These are phyloP conservation scores for Hibiscus trionum DNA, from an alignment of 345 rosid genomes.

Conservation along the genomic window DNA sequence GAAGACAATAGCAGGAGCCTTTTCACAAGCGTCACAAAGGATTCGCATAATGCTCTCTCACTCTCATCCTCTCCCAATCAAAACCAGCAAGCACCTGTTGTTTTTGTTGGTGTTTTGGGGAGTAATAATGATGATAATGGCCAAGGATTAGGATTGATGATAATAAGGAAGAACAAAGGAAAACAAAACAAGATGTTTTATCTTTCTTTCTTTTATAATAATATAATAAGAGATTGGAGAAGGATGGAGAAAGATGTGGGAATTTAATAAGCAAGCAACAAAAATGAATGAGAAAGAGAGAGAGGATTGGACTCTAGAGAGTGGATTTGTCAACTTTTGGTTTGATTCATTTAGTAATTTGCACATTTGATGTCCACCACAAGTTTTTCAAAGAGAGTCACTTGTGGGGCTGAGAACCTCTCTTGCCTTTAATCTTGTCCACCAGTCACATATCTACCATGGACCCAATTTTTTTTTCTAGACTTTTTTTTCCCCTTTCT, in stretches of 20 bases:
- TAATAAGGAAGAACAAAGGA: background rate
- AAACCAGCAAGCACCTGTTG: background rate
- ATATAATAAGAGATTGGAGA: background rate
- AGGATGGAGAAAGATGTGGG: background rate
- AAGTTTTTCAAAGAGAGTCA: background rate
- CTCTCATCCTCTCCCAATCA: background rate
- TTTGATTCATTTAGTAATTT: background rate
- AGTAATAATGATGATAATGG: slow-evolving; percentile 71
- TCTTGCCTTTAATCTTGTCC: slow-evolving; percentile 14
- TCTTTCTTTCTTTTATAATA: background rate
- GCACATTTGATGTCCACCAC: slow-evolving; percentile 16
- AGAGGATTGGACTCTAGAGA: background rate
- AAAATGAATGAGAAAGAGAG: background rate
- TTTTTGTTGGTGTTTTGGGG: background rate
- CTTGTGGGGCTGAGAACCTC: slow-evolving; percentile 21
- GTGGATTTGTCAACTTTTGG: background rate
- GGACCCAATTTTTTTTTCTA: slow-evolving; percentile 1
- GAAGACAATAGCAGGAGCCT: slow-evolving; percentile 57
- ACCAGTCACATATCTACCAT: slow-evolving; percentile 20
- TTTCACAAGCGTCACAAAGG: background rate
- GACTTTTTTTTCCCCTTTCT: too few relatives aligned
- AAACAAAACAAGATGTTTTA: background rate
- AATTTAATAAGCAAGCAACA: background rate
- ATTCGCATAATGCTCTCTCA: background rate
- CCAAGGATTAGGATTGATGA: slow-evolving; percentile 26